Conservation (phyloP, 2,329 filamentous ascomycete species). For the Cyphellophora attinorum region DNA sequence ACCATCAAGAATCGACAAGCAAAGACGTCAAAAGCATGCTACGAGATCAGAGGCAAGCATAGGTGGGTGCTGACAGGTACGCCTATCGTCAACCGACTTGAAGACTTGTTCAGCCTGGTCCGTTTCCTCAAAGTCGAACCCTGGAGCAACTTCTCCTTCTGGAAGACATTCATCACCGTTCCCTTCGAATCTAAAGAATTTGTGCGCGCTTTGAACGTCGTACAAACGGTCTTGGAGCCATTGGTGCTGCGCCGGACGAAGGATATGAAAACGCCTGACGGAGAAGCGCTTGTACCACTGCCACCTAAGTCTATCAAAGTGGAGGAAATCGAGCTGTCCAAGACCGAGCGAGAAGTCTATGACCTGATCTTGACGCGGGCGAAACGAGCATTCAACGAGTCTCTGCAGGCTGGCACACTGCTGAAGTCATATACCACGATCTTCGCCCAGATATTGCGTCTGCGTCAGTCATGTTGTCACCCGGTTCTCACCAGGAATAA, state of each 20-base stretch:
- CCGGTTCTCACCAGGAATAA: conserved; percentile 81
- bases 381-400: conserved; percentile 74
- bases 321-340: conserved; percentile 75
- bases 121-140: conserved; percentile 89
- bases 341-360: conserved; percentile 81
- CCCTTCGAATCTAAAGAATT: conserved; percentile 96
- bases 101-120: conserved; percentile 88
- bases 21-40: conserved; percentile 92
- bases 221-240: conserved; percentile 92
- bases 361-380: conserved; percentile 78
- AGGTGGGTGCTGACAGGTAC: conserved; percentile 92
- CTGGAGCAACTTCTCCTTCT: conserved; percentile 98
- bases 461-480: conserved; percentile 91
- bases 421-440: conserved; percentile 96
- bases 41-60: conserved; percentile 74
- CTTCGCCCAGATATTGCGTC: conserved; percentile 86
- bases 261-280: conserved; percentile 92
- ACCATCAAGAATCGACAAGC: conserved; percentile 83
- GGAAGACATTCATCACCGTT: conserved; percentile 96
- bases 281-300: conserved; percentile 69
- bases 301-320: conserved; percentile 76
- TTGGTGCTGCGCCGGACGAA: conserved; percentile 93
- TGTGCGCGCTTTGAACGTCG: conserved; percentile 84
- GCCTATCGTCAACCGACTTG: conserved; percentile 89
- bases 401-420: conserved; percentile 82